phyloP scores from a whole-genome alignment of 2,329 filamentous ascomycete species.

The Sclerotinia glacialis region DNA sequence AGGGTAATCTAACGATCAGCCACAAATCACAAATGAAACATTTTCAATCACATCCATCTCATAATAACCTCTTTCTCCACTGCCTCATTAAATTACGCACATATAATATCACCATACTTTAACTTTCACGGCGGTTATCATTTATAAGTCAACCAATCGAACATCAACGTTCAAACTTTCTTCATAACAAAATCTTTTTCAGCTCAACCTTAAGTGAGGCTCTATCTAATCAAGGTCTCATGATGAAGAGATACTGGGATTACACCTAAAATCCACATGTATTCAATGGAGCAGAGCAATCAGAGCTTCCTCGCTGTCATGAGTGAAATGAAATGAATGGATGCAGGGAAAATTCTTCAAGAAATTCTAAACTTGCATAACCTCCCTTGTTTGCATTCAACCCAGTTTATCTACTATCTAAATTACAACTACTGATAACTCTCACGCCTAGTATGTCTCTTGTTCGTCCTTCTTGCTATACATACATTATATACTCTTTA shows the following conservation, averaged over 20 bases:
- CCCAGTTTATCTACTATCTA: neutral
- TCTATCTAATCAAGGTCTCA: conserved; percentile 7
- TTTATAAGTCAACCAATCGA: neutral
- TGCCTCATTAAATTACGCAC: neutral
- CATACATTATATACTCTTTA: neutral
- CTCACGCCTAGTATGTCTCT: neutral
- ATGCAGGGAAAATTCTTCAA: conserved; percentile 10
- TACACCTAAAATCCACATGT: neutral
- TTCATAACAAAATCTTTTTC: neutral
- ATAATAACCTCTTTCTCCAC: neutral
- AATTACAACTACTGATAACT: neutral
- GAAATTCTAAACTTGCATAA: neutral
- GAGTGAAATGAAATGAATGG: neutral
- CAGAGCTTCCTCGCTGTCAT: neutral
- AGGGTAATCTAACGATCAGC: neutral
- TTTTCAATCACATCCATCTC: conserved; percentile 9
- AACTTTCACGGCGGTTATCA: conserved; percentile 1
- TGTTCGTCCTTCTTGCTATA: neutral
- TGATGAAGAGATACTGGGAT: conserved; percentile 9
- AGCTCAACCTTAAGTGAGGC: conserved; percentile 11
- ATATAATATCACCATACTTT: neutral
- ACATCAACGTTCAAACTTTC: neutral
- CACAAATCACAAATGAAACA: conserved; percentile 13
- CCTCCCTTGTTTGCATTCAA: neutral
- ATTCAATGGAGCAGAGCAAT: neutral